Base-by-base conservation (phyloP, 345 rosid species). In the Zanthoxylum bungeanum region DNA sequence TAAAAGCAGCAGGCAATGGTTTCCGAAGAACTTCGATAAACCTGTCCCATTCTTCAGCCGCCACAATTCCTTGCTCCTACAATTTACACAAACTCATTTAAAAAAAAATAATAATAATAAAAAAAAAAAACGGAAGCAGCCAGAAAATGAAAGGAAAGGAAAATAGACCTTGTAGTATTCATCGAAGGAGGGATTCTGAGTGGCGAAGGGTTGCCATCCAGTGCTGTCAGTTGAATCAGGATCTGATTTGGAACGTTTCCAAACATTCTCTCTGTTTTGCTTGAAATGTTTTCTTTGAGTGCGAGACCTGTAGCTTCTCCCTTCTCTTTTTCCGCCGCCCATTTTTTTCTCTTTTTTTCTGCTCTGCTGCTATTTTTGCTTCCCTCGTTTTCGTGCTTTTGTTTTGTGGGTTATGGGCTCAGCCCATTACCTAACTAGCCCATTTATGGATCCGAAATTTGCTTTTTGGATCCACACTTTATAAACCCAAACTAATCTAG, bases 1-100 rank as follows among this genome's bases (percentile, higher is more conserved):
- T 81, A 83, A 95, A 95, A 73, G 98, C 97, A 68, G 98, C 86
- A n/a, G 98, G 98, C 82, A 95, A 81, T 2, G 99, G 96, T 30
- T 85, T 91, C 5, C 91, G 88, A 67, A 95, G 97, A 77, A 80
- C 49, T 51, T 86, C 90, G 36, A 88, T 75, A 68, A 95, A 91
- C 17, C 79, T 71, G 64, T 91, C 93, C 99, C 97, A 92, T 70
- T 95, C 99, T 33, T 95, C 89, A 17, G 81, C 64, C 7, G 83
- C 64, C 73, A 92, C 94, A 49, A 92, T 85, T 63, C 84, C 83
- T 92, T 95, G 98, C 78, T 83, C 97, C 99, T 92, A 78, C 60
- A 14, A 68, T 30, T n/a, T n/a, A 64, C 19, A 5, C 12, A 37
- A 19, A 9, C 64, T 19, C 16, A 64, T 14, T 49, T 19, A 71